These are phyloP conservation scores for Kodamaea hsintzibuensis DNA, from an alignment of 805 yeast species.

Conservation along the genomic window DNA sequence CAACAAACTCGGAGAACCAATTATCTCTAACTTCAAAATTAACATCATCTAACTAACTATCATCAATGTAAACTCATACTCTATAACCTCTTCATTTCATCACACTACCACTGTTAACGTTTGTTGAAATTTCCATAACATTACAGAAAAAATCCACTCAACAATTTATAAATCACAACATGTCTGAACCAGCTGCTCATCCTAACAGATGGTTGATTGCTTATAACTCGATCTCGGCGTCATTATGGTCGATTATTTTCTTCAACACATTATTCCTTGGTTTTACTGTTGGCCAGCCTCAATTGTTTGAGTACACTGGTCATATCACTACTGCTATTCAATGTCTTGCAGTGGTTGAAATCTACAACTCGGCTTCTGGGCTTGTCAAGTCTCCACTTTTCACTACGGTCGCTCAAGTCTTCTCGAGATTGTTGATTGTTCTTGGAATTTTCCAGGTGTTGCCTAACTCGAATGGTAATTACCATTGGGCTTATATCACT, in stretches of 20 bases:
- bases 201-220: slow-evolving; percentile 41
- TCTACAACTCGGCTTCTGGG: slow-evolving; percentile 75
- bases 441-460: slow-evolving; percentile 77
- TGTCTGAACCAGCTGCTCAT: slow-evolving; percentile 11
- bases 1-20: too few relatives aligned
- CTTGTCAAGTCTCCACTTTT: slow-evolving; percentile 80
- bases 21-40: too few relatives aligned
- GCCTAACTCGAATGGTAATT: slow-evolving; percentile 69
- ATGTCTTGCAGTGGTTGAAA: slow-evolving; percentile 76
- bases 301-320: slow-evolving; percentile 59
- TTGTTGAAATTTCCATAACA: neutral
- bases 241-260: slow-evolving; percentile 42
- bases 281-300: slow-evolving; percentile 58
- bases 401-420: slow-evolving; percentile 86
- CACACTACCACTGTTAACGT: too few relatives aligned
- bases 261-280: slow-evolving; percentile 41
- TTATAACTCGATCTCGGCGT: slow-evolving; percentile 43
- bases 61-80: too few relatives aligned
- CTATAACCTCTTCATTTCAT: too few relatives aligned
- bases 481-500: slow-evolving; percentile 60
- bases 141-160: neutral
- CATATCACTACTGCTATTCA: slow-evolving; percentile 67
- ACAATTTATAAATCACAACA: neutral
- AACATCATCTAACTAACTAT: too few relatives aligned
- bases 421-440: slow-evolving; percentile 79